Base-by-base conservation (phyloP, 495 filamentous ascomycete genomes). In the Podospora pseudopauciseta region DNA sequence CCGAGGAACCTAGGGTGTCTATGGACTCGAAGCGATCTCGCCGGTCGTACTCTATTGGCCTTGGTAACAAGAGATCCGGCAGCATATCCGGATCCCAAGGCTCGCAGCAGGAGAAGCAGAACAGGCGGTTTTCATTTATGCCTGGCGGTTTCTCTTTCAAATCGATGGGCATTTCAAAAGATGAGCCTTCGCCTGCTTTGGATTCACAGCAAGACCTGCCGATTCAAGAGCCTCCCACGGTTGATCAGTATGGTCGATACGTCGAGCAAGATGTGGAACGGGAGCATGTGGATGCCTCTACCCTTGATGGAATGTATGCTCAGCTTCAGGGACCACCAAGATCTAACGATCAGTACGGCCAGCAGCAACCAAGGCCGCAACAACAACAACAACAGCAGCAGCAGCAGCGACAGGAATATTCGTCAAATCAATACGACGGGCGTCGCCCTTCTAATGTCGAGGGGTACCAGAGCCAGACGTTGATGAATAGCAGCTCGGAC, bases 111-210 rank as follows among this genome's bases (percentile, higher is more conserved):
- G 87, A 89, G 66, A 88, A 86, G 73, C 82, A 82, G 16, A 75
- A 75, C 60, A 70, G 88, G 65, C 84, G 89, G n/a, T 94, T 93
- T 77, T 96, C 92, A 2, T 86, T 99, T 59, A 82, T 98, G 16
- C 92, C 92, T 0, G 76, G 84, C 5, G 89, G 86, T 5, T 91
- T 95, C 76, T 94, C 91, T 23, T 79, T 87, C 76, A 89, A 86
- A 73, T 80, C 82, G 2, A 83, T 84, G 65, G 84, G 78, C 23
- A 77, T 84, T 71, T 75, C 82, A 70, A 84, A 81, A 70, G 83
- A 86, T 19, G 77, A 83, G 15, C 67, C 73, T 4, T 71, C 77
- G 2, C 75, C 76, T 3, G 71, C 78, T 58, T 68, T 65, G 13
- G 80, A 81, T 15, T 84, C 78, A 5, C 82, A 82, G 64, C 76